Conservation (phyloP, 257 asterid genomes). For the Osmanthus fragrans region DNA sequence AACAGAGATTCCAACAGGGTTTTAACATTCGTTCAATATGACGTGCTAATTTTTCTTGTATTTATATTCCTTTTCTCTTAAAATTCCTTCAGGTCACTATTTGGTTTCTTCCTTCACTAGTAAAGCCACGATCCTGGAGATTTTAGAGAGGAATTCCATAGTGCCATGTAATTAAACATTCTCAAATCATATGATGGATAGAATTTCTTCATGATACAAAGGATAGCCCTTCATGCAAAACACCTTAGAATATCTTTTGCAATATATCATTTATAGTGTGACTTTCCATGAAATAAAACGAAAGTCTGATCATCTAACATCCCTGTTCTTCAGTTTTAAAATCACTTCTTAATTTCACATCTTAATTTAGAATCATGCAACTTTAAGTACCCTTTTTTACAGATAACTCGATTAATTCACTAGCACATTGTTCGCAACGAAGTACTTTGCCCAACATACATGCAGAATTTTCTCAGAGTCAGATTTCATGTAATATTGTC, state of each 20-base stretch:
- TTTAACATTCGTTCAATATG: no score
- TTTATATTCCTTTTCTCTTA: no score
- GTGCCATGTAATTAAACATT: neutral
- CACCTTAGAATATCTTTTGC: neutral
- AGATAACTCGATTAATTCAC: constrained; percentile 14
- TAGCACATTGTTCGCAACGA: neutral
- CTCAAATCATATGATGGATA: neutral
- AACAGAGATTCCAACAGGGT: no score
- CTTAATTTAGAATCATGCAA: neutral
- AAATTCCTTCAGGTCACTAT: no score
- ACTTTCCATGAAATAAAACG: neutral
- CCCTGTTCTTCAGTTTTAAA: neutral
- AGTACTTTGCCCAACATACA: neutral
- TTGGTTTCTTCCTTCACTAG: no score
- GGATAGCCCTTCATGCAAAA: neutral
- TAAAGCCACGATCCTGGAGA: neutral
- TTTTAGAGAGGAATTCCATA: neutral
- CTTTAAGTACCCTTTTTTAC: constrained; percentile 5
- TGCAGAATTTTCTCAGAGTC: constrained; percentile 8
- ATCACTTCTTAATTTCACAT: neutral
- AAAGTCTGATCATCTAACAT: neutral
- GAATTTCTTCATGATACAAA: no score
- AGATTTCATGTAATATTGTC: constrained; percentile 11
- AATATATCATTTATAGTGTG: no score
- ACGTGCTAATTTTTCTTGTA: no score